phyloP scores from a whole-genome alignment of 2,329 filamentous ascomycete species.

The Neurospora sp. region DNA sequence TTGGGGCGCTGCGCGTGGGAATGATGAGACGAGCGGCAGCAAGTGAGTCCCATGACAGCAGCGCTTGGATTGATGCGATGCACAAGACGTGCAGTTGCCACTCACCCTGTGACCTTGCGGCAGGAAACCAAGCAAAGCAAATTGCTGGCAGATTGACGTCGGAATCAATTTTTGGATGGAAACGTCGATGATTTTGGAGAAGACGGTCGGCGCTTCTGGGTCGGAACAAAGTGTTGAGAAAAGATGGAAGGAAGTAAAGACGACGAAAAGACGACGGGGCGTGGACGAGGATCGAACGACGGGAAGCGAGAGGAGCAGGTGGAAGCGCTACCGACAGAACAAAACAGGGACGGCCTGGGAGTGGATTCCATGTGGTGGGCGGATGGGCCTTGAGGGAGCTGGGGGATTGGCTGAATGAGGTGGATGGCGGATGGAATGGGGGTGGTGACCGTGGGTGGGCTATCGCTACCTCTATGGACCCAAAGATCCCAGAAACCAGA shows the following conservation, averaged over 20 bases:
- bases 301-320: neutral
- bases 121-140: neutral
- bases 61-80: neutral
- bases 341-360: neutral
- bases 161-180: neutral
- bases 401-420: neutral
- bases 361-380: neutral
- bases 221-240: neutral
- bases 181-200: neutral
- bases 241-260: neutral
- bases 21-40: neutral
- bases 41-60: neutral
- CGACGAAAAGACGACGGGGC: neutral
- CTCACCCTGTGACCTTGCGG: constrained; percentile 7
- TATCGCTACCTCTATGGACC: constrained; percentile 2
- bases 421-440: constrained; percentile 7
- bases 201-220: neutral
- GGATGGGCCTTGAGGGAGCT: neutral
- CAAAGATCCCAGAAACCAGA: constrained; percentile 19
- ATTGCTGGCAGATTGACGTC: neutral
- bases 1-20: neutral
- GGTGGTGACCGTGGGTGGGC: neutral
- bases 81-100: constrained; percentile 1
- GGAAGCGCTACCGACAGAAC: neutral
- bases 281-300: neutral